A percentile compares a stretch with the other conserved stretches of the same genome.
Evolutionary conservation across 1,139 yeast species (phyloP).

Genomic region (Kluyveromyces marxianus): DNA sequence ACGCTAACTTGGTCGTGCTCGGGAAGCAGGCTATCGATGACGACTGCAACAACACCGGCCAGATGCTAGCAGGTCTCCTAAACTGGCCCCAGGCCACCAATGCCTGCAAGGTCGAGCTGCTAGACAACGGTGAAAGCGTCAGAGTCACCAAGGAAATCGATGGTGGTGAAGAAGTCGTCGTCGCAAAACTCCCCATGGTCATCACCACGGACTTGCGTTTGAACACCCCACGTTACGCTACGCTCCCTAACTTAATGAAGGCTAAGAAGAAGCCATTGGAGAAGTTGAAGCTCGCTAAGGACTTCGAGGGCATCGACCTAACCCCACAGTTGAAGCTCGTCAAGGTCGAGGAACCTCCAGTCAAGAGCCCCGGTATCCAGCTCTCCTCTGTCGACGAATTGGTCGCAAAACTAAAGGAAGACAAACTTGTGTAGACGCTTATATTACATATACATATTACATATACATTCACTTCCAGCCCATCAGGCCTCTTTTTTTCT

Average conservation of each 20-base stretch:
- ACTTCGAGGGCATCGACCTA: conserved; percentile 55
- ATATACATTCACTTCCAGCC: neutral
- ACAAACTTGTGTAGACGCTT: conserved; percentile 40
- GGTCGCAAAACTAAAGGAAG: conserved; percentile 67
- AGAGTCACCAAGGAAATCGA: conserved; percentile 88
- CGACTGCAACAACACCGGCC: conserved; percentile 95
- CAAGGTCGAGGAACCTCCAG: conserved; percentile 78
- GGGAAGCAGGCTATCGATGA: conserved; percentile 98
- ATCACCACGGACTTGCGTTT: conserved; percentile 90
- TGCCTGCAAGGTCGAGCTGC: conserved; percentile 72
- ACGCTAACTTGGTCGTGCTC: conserved; percentile 70
- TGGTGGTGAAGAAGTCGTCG: conserved; percentile 84
- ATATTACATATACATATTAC: neutral
- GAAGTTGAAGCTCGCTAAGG: conserved; percentile 52
- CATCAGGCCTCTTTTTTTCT: neutral
- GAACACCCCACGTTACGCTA: conserved; percentile 90
- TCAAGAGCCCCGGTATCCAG: conserved; percentile 72
- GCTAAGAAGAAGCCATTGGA: conserved; percentile 90
- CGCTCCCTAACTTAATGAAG: conserved; percentile 93
- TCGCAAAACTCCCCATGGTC: conserved; percentile 73
- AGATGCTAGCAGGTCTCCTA: conserved; percentile 87
- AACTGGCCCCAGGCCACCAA: conserved; percentile 98
- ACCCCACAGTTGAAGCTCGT: conserved; percentile 59
- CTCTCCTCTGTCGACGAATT: conserved; percentile 79
- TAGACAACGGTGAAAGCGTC: conserved; percentile 47